These are phyloP conservation scores for Hirsutella minnesotensis DNA, from an alignment of 2,329 filamentous ascomycete genomes.

Conservation along the genomic window DNA sequence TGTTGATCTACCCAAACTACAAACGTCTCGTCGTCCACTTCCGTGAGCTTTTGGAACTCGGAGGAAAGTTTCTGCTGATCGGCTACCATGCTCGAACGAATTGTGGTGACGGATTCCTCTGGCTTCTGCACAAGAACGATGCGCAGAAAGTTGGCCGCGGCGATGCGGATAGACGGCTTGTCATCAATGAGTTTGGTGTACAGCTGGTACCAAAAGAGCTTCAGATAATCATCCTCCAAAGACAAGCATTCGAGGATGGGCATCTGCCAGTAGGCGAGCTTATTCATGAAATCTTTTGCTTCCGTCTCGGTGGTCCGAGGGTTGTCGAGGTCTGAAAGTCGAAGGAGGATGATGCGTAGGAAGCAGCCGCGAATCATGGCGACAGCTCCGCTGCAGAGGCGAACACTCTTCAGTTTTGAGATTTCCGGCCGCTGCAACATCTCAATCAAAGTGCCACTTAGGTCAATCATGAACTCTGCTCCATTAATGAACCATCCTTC, in stretches of 20 bases:
- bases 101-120: slow-evolving; percentile 61
- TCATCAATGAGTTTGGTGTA: slow-evolving; percentile 77
- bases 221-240: slow-evolving; percentile 68
- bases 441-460: slow-evolving; percentile 73
- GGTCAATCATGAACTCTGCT: slow-evolving; percentile 72
- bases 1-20: slow-evolving; percentile 80
- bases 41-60: slow-evolving; percentile 74
- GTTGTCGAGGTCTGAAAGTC: slow-evolving; percentile 73
- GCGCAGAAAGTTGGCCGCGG: slow-evolving; percentile 78
- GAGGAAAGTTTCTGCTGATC: slow-evolving; percentile 61
- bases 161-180: slow-evolving; percentile 53
- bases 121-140: slow-evolving; percentile 91
- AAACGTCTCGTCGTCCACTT: slow-evolving; percentile 82
- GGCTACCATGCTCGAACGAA: slow-evolving; percentile 57
- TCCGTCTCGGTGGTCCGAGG: slow-evolving; percentile 45
- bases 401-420: slow-evolving; percentile 68
- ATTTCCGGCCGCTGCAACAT: slow-evolving; percentile 81
- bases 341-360: slow-evolving; percentile 65
- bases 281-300: slow-evolving; percentile 62
- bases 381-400: slow-evolving; percentile 81
- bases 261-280: slow-evolving; percentile 91
- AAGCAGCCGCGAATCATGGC: slow-evolving; percentile 65
- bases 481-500: slow-evolving; percentile 96
- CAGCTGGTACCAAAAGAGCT: slow-evolving; percentile 82
- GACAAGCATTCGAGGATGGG: slow-evolving; percentile 72